These are phyloP conservation scores for Sisymbrium irio DNA, from an alignment of 345 rosid genomes.

Conservation along the genomic window DNA sequence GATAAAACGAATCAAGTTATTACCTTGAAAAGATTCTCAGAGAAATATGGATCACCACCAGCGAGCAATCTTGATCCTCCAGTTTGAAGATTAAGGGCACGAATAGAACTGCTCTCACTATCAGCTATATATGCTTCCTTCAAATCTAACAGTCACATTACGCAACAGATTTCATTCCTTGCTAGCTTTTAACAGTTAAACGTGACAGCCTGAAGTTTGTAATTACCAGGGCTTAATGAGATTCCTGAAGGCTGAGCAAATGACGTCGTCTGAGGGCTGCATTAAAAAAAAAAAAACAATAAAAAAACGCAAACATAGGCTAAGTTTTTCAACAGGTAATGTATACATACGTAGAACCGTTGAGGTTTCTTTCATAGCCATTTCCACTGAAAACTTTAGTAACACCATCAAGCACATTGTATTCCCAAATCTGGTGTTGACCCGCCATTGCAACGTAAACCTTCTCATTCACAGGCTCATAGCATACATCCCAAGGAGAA, in stretches of 20 bases:
- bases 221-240: constrained; percentile 67
- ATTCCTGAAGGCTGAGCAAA: constrained; percentile 96
- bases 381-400: constrained; percentile 85
- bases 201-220: not conserved
- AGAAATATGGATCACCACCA: constrained; percentile 81
- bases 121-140: constrained; percentile 79
- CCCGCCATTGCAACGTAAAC: constrained; percentile 96
- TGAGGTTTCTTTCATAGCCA: constrained; percentile 88
- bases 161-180: not conserved
- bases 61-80: constrained; percentile 84
- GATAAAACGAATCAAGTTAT: not conserved
- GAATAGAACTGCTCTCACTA: constrained; percentile 96
- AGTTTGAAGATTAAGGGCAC: constrained; percentile 76
- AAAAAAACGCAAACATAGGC: not conserved
- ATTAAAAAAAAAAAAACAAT: constrained; percentile 12
- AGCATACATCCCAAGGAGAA: constrained; percentile 97
- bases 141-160: constrained; percentile 43
- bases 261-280: constrained; percentile 72
- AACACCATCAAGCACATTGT: constrained; percentile 57
- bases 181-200: not conserved
- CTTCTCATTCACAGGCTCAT: constrained; percentile 60
- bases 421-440: constrained; percentile 95
- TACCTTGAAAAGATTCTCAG: constrained; percentile 90
- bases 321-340: not conserved
- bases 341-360: constrained; percentile 65